Base-by-base conservation (phyloP, 495 filamentous ascomycete species). In the Paragyromitra xinjiangensis region DNA sequence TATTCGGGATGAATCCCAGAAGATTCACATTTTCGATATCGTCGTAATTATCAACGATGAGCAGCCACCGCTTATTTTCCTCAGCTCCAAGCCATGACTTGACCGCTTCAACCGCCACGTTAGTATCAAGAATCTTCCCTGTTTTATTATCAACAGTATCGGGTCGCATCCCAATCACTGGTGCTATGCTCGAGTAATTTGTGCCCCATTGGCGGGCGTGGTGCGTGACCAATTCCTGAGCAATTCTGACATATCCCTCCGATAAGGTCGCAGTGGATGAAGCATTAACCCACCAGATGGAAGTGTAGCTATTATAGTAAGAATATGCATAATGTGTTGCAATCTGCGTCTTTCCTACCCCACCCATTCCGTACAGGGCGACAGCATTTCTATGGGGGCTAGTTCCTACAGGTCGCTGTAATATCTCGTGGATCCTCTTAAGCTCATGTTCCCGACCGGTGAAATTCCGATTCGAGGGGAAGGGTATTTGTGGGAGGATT, bases 21-120 rank as follows among this genome's bases (percentile, higher is more conserved):
- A n/a, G 6, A 19, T 48, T n/a, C 65, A 19, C 22, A 39, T 42
- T 24, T 14, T 68, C 65, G 3, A 56, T 56, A 19, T 68, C 65
- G 26, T 56, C 65, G 37, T 42, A 68, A 26, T 68, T 68, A 39
- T 68, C 65, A 55, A 55, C 39, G 55, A 68, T 51, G 6, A 68
- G 45, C 4, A 68, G 48, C 26, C 45, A 51, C 1, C 26, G 37
- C 1, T 29, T 55, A n/a, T 68, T 68, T 40, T 39, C 48, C 48
- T 68, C 48, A 3, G 16, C 53, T 16, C 39, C 65, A 9, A 68
- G 29, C 50, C 48, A 44, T 9, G 16, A 39, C 14, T 68, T 53
- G 9, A 24, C 45, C 1, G 65, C 48, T 40, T 55, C 53, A 29
- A 56, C 19, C 6, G 16, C 48, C 3, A 19, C 16, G 5, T 16